Percentiles rank a stretch among this genome's conserved stretches.
Evolutionary conservation across 2,329 filamentous ascomycete genomes (phyloP).

Genomic region (Trichoderma citrinoviride): DNA sequence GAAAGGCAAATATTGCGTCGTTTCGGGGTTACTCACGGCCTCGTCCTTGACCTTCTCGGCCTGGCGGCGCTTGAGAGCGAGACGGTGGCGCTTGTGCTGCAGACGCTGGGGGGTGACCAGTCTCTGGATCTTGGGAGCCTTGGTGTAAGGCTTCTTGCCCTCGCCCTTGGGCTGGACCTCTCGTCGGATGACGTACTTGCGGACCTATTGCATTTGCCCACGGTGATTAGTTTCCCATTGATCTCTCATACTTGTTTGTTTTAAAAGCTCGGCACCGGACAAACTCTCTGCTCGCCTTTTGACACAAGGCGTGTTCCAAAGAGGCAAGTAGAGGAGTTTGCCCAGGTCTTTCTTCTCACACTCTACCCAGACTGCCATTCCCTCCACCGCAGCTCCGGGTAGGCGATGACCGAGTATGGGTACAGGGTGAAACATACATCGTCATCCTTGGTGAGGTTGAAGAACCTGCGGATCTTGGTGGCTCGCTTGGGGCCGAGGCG

Average conservation of each 20-base stretch:
- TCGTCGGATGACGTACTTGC: slow-evolving; percentile 99
- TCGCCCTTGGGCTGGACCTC: slow-evolving; percentile 96
- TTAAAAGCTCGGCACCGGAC: slow-evolving; percentile 22
- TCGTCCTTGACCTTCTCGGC: slow-evolving; percentile 98
- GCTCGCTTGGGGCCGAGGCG: slow-evolving; percentile 98
- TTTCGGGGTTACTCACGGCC: slow-evolving; percentile 66
- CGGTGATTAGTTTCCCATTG: slow-evolving; percentile 39
- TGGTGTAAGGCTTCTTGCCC: slow-evolving; percentile 98
- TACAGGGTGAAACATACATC: slow-evolving; percentile 78
- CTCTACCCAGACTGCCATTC: slow-evolving; percentile 53
- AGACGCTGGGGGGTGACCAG: slow-evolving; percentile 99
- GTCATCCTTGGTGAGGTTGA: slow-evolving; percentile 99
- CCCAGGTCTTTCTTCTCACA: slow-evolving; percentile 47
- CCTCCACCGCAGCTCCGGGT: slow-evolving; percentile 52
- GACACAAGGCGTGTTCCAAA: not conserved
- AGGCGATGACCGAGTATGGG: slow-evolving; percentile 66
- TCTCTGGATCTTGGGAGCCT: slow-evolving; percentile 99
- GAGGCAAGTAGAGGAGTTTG: not conserved
- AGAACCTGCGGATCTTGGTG: slow-evolving; percentile 99
- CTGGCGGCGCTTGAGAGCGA: slow-evolving; percentile 97
- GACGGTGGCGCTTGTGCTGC: slow-evolving; percentile 98
- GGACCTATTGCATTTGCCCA: slow-evolving; percentile 62
- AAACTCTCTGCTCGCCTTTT: not conserved
- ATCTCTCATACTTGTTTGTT: slow-evolving; percentile 25
- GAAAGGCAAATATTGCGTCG: slow-evolving; percentile 33